phyloP scores from a whole-genome alignment of 2,329 filamentous ascomycete species.

The Onygenales sp. region DNA sequence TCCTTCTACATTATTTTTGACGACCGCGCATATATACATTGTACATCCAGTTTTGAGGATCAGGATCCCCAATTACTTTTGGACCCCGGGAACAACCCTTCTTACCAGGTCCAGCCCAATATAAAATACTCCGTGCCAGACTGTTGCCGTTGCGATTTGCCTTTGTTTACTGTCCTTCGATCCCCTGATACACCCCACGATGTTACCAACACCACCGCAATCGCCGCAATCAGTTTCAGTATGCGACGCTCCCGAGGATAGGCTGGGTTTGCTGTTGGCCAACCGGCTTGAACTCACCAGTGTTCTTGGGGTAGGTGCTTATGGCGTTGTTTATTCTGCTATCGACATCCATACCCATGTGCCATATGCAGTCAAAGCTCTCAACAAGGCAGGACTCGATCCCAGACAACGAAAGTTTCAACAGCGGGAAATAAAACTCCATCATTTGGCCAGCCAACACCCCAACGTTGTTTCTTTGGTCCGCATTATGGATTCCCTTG shows the following conservation, averaged over 20 bases:
- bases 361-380: constrained; percentile 89
- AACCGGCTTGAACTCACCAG: constrained; percentile 73
- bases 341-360: constrained; percentile 71
- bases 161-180: background rate
- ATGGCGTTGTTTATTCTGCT: constrained; percentile 90
- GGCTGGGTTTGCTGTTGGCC: constrained; percentile 74
- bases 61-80: constrained; percentile 3
- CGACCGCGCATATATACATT: background rate
- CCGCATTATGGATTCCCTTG: constrained; percentile 82
- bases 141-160: constrained; percentile 16
- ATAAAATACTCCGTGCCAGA: background rate
- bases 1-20: constrained; percentile 1
- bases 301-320: constrained; percentile 86
- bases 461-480: constrained; percentile 88
- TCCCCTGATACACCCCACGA: constrained; percentile 31
- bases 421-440: constrained; percentile 82
- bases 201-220: constrained; percentile 37
- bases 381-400: constrained; percentile 91
- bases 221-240: constrained; percentile 33
- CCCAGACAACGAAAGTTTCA: constrained; percentile 81
- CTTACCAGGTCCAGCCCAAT: background rate
- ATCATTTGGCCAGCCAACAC: constrained; percentile 81
- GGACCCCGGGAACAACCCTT: background rate
- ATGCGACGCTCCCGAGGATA: constrained; percentile 65
- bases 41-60: background rate